Evolutionary conservation across 1,284 basidiomycete genomes (phyloP), one percentile per base, ranked within the genome.

Genomic region (Rhodotorula sp.): DNA sequence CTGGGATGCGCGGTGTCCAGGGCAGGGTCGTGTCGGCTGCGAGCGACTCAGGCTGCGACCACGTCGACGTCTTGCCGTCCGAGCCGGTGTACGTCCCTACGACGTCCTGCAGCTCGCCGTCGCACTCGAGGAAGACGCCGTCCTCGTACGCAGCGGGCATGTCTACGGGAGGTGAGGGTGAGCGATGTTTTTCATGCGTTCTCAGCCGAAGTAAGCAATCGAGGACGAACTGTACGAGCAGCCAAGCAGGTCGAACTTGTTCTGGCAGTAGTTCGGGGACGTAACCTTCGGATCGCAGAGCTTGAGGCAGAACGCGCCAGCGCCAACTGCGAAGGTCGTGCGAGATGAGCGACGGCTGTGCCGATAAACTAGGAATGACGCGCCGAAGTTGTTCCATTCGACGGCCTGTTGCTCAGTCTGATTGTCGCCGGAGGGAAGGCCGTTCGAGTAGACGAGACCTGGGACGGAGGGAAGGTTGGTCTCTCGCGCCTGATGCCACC

Each of bases 81-180:
- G 60, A 29, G 36, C 60, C 71, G 1, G 70, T 67, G 82, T 87
- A 88, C 65, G 85, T 79, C 46, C 87, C 87, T 53, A 86, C 86
- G 77, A 84, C 85, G 76, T 86, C 85, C 81, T 88, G 87, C 76
- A 87, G 84, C 29, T 90, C 89, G 53, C 87, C 87, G 8, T 85
- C 79, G 80, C 89, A 90, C 41, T 84, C 82, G 73, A 87, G 85
- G 77, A 90, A 90, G 0, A 83, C 84, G 32, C 84, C 85, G 55
- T 85, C 83, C 67, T 83, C 81, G 41, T 87, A 88, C 51, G 84
- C 83, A 73, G 86, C 88, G 27, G 89, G 89, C 21, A 85, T 87
- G 79, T 91, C 70, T 71, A 59, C n/a, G 41, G 29, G 41, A 0
- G 13, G 44, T n/a, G 6, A 12, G 10, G 17, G 48, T 66, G n/a